These are phyloP conservation scores for Trichosporon coremiiforme DNA, from an alignment of 1,284 basidiomycete species.

Conservation along the genomic window DNA sequence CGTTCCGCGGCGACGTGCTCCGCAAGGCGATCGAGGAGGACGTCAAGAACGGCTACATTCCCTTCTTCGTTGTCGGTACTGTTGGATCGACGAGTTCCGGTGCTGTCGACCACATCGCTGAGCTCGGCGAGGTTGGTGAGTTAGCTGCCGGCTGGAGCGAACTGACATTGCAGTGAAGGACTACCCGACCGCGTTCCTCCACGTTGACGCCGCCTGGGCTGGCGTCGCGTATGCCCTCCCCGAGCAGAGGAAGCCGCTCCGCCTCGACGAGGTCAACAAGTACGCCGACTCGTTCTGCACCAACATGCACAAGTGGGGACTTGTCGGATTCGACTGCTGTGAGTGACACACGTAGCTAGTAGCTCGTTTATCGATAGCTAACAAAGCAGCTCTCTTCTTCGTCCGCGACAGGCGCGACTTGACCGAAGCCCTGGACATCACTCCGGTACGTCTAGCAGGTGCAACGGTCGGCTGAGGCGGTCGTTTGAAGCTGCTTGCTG, in stretches of 20 bases:
- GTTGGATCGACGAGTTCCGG: conserved; percentile 90
- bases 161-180: conserved; percentile 59
- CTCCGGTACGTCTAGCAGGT: conserved; percentile 64
- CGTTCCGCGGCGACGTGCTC: conserved; percentile 70
- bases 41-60: conserved; percentile 63
- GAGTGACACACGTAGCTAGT: conserved; percentile 41
- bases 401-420: conserved; percentile 72
- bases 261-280: conserved; percentile 73
- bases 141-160: not conserved
- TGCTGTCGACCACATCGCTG: conserved; percentile 76
- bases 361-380: not conserved
- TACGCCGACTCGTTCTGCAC: conserved; percentile 80
- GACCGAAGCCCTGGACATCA: conserved; percentile 81
- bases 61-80: conserved; percentile 86
- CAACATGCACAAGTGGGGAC: conserved; percentile 92
- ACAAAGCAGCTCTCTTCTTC: conserved; percentile 45
- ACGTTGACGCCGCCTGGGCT: conserved; percentile 93
- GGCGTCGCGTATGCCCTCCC: conserved; percentile 77
- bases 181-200: conserved; percentile 76
- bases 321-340: conserved; percentile 85
- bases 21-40: conserved; percentile 71
- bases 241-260: conserved; percentile 67
- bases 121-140: conserved; percentile 73
- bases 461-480: no score
- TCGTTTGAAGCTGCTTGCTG: no score